A percentile compares a stretch with the other conserved stretches of the same genome.
Evolutionary conservation across 306 rosid genomes (phyloP).

Genomic region (Rubus idaeus): DNA sequence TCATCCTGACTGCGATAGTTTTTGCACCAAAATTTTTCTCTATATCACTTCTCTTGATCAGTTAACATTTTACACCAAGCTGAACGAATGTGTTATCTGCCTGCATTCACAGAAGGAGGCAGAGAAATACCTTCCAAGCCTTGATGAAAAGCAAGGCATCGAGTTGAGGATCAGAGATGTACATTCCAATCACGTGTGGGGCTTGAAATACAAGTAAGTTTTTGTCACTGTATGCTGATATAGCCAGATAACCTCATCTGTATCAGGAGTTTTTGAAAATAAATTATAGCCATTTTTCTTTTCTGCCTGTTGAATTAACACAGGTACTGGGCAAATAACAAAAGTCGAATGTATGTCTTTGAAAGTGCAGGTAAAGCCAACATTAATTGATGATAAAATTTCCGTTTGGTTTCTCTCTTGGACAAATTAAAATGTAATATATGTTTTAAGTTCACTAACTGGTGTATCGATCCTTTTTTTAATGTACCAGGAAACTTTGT

Average conservation of each 20-base stretch:
- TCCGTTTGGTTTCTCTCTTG: not conserved
- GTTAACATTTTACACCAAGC: not conserved
- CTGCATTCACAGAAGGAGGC: conserved; percentile 49
- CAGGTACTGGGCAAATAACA: conserved; percentile 68
- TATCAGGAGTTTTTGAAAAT: not conserved
- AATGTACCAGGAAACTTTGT: conserved; percentile 49
- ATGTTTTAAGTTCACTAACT: not conserved
- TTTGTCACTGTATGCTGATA: not conserved
- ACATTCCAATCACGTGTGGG: conserved; percentile 41
- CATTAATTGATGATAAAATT: not conserved
- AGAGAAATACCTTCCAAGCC: conserved; percentile 54
- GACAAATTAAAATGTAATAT: not conserved
- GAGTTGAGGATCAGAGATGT: conserved; percentile 47
- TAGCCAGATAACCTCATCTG: not conserved
- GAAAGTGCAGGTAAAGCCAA: conserved; percentile 51
- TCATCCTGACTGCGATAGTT: not conserved
- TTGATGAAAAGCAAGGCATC: conserved; percentile 45
- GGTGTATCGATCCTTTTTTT: not conserved
- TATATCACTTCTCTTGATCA: not conserved
- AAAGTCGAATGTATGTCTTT: conserved; percentile 63
- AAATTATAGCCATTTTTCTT: not conserved
- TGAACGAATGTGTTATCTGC: not conserved
- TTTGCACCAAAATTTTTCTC: not conserved
- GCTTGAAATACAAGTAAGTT: conserved; percentile 55
- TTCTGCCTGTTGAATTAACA: conserved; percentile 10